Evolutionary conservation across 2,329 filamentous ascomycete genomes (phyloP), one percentile per base, ranked within the genome.

Genomic region (Coleophoma eucalyptorum): DNA sequence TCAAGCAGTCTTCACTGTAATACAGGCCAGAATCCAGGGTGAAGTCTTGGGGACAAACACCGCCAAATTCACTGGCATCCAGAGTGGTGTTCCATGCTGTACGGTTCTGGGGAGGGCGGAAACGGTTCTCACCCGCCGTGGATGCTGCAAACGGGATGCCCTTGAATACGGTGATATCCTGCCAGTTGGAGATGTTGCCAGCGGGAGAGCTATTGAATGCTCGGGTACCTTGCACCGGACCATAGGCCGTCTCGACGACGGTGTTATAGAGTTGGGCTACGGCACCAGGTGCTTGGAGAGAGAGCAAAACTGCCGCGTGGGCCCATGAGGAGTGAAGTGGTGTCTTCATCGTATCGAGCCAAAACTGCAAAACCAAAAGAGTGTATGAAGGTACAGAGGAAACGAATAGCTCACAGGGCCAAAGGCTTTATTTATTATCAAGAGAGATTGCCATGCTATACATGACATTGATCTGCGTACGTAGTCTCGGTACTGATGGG

Each of bases 1-100:
- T 75, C 58, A 76, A 55, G 46, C 73, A 76, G 21, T 76, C 71
- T 56, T 72, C 69, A 41, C 59, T 61, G 10, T 55, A 54, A 49
- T 52, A 59, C 38, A 59, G 61, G 15, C 54, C 43, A 35, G 32
- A 49, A 33, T 34, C 48, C 1, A 43, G 46, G 11, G 62, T 56
- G 26, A 26, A 26, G 21, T 59, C 58, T 37, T 63, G 60, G 3
- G 64, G 65, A 11, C 63, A 66, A 1, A 61, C 61, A 6, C 53
- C 55, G 10, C 63, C 65, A 21, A 64, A 64, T 8, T 54, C 49
- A 0, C 54, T 62, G n/a, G 64, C 63, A 37, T 61, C 42, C 12
- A 62, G 50, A 10, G 54, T 58, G 8, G 51, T 37, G 26, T 59
- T 55, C 33, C 58, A 63, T 31, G 50, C 21, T 3, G 53, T 51